These are phyloP conservation scores for Oenanthe javanica DNA, from an alignment of 140 eudicot species.

Conservation along the genomic window DNA sequence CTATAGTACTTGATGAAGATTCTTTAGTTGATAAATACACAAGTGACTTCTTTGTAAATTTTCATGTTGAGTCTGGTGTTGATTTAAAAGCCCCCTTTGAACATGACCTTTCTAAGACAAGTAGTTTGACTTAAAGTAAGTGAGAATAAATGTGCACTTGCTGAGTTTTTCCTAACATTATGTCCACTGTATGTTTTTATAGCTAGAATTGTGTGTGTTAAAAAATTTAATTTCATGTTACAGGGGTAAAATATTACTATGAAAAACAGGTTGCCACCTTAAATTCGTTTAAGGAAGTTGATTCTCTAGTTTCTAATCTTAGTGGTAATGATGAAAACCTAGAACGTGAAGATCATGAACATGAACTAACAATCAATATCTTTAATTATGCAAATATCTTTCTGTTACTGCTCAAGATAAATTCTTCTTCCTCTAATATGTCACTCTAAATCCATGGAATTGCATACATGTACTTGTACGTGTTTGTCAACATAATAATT, in stretches of 20 bases:
- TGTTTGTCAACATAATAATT: too few relatives aligned
- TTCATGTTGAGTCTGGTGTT: conserved; percentile 48
- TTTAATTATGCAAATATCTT: conserved; percentile 32
- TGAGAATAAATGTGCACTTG: background rate
- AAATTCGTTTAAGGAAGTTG: conserved; percentile 79
- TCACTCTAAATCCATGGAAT: too few relatives aligned
- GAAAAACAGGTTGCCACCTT: conserved; percentile 75
- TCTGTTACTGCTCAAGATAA: conserved; percentile 60
- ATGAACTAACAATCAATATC: conserved; percentile 75
- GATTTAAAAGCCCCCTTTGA: conserved; percentile 62
- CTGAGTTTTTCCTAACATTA: too few relatives aligned
- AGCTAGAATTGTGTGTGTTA: background rate
- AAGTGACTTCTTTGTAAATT: conserved; percentile 47
- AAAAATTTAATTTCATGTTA: background rate
- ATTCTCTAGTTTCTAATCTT: conserved; percentile 29
- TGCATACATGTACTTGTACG: too few relatives aligned
- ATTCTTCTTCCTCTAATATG: background rate
- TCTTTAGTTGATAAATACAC: conserved; percentile 30
- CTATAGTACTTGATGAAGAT: too few relatives aligned
- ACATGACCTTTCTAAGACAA: conserved; percentile 50
- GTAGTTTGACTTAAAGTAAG: conserved; percentile 50
- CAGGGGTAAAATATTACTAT: conserved; percentile 18
- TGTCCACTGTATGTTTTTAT: too few relatives aligned
- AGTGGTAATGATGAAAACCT: conserved; percentile 23
- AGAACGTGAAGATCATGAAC: conserved; percentile 45